Conservation (phyloP, 371 early-diverging fungal genomes). For the Dinochytrium kinnereticum region DNA sequence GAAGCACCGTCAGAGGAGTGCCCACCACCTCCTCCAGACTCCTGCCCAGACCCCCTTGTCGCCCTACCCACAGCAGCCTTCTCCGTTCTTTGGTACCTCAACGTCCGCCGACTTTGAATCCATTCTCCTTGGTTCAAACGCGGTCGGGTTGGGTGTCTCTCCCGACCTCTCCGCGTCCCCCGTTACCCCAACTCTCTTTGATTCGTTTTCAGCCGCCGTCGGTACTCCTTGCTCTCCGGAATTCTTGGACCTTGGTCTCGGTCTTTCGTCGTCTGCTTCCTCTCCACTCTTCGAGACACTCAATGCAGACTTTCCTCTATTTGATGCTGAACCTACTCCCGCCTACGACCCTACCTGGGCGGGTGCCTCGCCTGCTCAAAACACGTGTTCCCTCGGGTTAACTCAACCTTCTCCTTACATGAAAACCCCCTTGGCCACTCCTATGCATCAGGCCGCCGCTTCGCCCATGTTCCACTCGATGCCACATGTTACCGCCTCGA, state of each 20-base stretch:
- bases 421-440: neutral
- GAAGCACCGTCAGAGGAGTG: neutral
- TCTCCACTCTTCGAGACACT: neutral
- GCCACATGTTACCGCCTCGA: neutral
- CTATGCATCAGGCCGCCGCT: neutral
- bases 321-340: conserved; percentile 1
- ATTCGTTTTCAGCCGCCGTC: neutral
- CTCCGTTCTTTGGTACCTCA: neutral
- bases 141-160: no score
- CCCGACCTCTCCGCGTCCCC: neutral
- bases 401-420: neutral
- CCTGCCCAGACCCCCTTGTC: conserved; percentile 2
- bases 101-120: neutral
- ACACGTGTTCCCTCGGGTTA: neutral
- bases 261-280: neutral
- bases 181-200: neutral
- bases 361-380: no score
- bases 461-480: neutral
- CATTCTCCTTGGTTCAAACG: neutral
- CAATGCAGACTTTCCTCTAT: neutral
- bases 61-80: neutral
- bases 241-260: neutral
- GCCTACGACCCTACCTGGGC: no score
- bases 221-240: neutral
- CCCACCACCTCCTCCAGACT: neutral